Base-by-base conservation (phyloP, 2,329 filamentous ascomycete genomes). In the Spiromastix sp. region DNA sequence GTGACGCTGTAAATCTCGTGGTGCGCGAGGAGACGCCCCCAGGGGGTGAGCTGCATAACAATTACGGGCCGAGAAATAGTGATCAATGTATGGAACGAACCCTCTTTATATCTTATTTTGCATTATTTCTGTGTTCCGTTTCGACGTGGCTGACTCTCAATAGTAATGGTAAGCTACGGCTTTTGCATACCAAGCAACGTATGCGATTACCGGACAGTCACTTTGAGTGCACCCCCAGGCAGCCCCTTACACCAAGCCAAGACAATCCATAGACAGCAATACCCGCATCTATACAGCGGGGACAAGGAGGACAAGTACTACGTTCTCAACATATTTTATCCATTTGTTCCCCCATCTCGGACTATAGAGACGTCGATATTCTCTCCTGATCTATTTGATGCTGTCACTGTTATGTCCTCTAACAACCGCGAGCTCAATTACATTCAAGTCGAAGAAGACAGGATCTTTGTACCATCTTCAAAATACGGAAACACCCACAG, bases 21-120 rank as follows among this genome's bases (percentile, higher is more conserved):
- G 61, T 68, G 2, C 54, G 68, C 15, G 56, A 66, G 8, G 49
- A 58, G 5, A 69, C 77, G 45, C 32, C 43, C 4, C 57, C 72
- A 0, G 74, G 77, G 0, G 55, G 72, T 19, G 65, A 71, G 43
- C 57, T 71, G 16, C 78, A 68, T 48, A 83, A 84, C 60, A 85
- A 83, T 53, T 86, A 86, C 49, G 81, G 81, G 19, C 59, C 65
- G n/a, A 82, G 84, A 56, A 82, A 79, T 5, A 86, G 85, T 48
- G 79, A 78, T 39, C 79, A 84, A 58, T 60, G 65, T 60, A 41
- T 30, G 58, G 42, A 18, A 10, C 9, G n/a, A 26, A 10, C 7
- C 11, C 5, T 9, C 18, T 16, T 20, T 10, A 29, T 21, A 30
- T 16, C 11, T 17, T 16, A 20, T 32, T n/a, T 9, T 32, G 5